Evolutionary conservation across 2,329 filamentous ascomycete genomes (phyloP).

Genomic region (Botrytis squamosa): DNA sequence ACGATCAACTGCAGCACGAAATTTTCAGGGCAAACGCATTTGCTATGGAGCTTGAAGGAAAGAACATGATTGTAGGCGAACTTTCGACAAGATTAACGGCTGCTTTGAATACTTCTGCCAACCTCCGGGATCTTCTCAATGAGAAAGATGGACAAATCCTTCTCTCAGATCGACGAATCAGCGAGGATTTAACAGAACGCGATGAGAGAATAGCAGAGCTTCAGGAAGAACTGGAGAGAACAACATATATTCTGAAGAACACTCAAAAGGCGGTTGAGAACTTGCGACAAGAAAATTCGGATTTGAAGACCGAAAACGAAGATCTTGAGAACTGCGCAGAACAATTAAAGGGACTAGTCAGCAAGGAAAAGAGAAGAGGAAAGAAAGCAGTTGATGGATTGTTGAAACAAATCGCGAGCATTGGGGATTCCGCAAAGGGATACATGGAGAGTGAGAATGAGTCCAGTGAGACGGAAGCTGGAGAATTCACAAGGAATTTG

Average conservation of each 20-base stretch:
- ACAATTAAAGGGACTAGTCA: constrained; percentile 42
- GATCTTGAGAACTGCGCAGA: constrained; percentile 30
- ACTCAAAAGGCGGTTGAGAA: constrained; percentile 13
- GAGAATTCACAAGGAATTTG: not conserved
- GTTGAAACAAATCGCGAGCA: constrained; percentile 51
- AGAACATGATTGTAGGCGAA: constrained; percentile 42
- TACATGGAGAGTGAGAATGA: constrained; percentile 40
- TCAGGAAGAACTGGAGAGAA: constrained; percentile 48
- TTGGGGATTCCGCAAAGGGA: constrained; percentile 48
- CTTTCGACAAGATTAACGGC: constrained; percentile 48
- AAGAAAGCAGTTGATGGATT: constrained; percentile 50
- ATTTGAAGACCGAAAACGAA: constrained; percentile 31
- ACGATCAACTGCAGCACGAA: constrained; percentile 41
- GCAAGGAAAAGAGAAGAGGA: constrained; percentile 49
- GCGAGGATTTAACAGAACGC: constrained; percentile 49
- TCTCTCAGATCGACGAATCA: constrained; percentile 39
- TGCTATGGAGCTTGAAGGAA: constrained; percentile 39
- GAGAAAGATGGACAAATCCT: constrained; percentile 23
- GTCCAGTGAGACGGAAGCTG: constrained; percentile 15
- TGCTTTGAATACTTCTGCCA: constrained; percentile 43
- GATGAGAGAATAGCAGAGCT: constrained; percentile 53
- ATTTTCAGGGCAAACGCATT: constrained; percentile 37
- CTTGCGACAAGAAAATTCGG: constrained; percentile 9
- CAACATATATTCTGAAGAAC: constrained; percentile 44
- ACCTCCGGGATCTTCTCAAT: constrained; percentile 41